These are phyloP conservation scores for Luvunga scandens DNA, from an alignment of 345 rosid species.

Conservation along the genomic window DNA sequence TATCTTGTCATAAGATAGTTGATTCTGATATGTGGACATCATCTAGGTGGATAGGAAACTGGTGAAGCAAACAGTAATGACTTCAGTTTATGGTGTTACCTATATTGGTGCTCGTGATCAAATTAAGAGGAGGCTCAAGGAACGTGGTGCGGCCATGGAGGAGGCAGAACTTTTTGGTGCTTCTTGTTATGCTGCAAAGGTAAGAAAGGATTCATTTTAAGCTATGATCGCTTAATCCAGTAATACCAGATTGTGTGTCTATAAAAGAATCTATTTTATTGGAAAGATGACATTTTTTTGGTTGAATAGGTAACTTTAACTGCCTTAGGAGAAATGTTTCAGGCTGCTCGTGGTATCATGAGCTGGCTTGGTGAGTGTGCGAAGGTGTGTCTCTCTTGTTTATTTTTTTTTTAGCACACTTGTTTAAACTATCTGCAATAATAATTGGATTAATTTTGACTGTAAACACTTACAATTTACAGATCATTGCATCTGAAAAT, in stretches of 20 bases:
- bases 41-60: constrained; percentile 92
- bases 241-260: too few relatives aligned
- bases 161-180: constrained; percentile 55
- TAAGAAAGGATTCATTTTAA: constrained; percentile 26
- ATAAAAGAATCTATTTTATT: constrained; percentile 7
- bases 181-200: constrained; percentile 98
- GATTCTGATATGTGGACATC: constrained; percentile 27
- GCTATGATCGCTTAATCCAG: background rate
- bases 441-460: constrained; percentile 12
- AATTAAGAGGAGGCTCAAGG: constrained; percentile 89
- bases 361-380: constrained; percentile 98
- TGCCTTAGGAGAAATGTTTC: constrained; percentile 93
- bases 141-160: constrained; percentile 62
- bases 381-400: constrained; percentile 47
- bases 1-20: constrained; percentile 13
- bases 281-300: constrained; percentile 13
- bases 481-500: constrained; percentile 91
- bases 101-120: constrained; percentile 96
- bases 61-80: constrained; percentile 99
- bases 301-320: constrained; percentile 68
- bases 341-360: constrained; percentile 95
- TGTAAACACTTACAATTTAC: constrained; percentile 17
- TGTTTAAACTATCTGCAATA: background rate
- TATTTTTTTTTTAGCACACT: background rate
- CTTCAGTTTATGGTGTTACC: constrained; percentile 98